Percentiles rank a stretch among this genome's conserved stretches.
Evolutionary conservation across 192 early-diverging fungal genomes (phyloP).

Genomic region (Gryganskiella cystojenkinii): DNA sequence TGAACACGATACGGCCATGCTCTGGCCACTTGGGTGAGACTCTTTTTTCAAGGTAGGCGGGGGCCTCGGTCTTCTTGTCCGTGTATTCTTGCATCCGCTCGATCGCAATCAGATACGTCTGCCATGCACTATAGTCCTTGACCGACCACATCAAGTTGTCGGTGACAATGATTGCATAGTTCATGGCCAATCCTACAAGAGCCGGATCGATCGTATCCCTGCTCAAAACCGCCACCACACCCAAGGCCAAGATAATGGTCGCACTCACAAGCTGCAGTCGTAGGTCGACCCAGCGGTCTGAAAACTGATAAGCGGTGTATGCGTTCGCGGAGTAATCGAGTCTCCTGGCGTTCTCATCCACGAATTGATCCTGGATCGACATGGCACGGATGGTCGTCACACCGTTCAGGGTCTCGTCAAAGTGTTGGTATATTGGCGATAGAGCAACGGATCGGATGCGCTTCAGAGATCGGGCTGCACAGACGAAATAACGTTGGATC

Average conservation of each 20-base stretch:
- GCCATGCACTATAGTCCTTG: constrained; percentile 75
- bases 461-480: constrained; percentile 42
- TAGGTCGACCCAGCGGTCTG: constrained; percentile 86
- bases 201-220: constrained; percentile 70
- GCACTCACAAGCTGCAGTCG: constrained; percentile 77
- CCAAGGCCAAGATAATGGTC: constrained; percentile 70
- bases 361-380: constrained; percentile 28
- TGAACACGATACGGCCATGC: constrained; percentile 74
- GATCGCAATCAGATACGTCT: constrained; percentile 83
- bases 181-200: constrained; percentile 81
- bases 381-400: constrained; percentile 44
- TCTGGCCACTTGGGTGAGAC: constrained; percentile 71
- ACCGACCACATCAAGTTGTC: constrained; percentile 81
- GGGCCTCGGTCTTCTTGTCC: constrained; percentile 79
- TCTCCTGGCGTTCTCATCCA: constrained; percentile 28
- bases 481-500: constrained; percentile 24
- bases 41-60: constrained; percentile 54
- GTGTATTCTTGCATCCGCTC: constrained; percentile 89
- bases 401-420: constrained; percentile 39
- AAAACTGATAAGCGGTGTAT: constrained; percentile 16
- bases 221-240: constrained; percentile 65
- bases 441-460: constrained; percentile 56
- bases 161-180: constrained; percentile 80
- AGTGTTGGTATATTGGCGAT: constrained; percentile 48
- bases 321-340: constrained; percentile 70